phyloP scores from a whole-genome alignment of 768 basidiomycete genomes.

The Lactarius psammicola region DNA sequence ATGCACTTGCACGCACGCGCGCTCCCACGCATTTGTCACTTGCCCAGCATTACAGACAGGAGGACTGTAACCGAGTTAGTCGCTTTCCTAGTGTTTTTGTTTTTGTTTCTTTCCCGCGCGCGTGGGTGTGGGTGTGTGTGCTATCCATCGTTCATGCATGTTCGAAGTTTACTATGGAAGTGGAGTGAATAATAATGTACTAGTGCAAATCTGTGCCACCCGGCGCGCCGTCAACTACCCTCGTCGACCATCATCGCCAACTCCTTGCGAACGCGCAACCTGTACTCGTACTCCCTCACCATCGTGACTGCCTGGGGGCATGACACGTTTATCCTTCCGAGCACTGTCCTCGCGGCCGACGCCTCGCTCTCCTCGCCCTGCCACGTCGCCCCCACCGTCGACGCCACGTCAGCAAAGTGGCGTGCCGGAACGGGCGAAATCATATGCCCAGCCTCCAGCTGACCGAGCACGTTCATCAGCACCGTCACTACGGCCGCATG shows the following conservation, averaged over 20 bases:
- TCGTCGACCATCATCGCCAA: constrained; percentile 23
- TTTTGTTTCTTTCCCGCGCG: not conserved
- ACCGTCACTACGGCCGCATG: constrained; percentile 50
- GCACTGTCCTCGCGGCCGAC: not conserved
- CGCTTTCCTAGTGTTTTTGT: constrained; percentile 13
- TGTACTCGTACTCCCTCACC: constrained; percentile 50
- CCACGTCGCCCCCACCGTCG: constrained; percentile 16
- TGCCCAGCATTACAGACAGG: not conserved
- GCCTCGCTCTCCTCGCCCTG: constrained; percentile 17
- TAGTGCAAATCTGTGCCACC: constrained; percentile 8
- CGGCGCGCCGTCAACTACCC: not conserved
- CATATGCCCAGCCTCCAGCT: constrained; percentile 50
- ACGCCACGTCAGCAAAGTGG: constrained; percentile 31
- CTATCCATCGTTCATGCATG: not conserved
- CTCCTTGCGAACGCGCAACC: constrained; percentile 40
- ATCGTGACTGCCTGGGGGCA: constrained; percentile 44
- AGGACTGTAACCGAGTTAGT: constrained; percentile 5
- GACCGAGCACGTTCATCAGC: constrained; percentile 46
- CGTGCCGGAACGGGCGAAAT: constrained; percentile 42
- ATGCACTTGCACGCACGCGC: not conserved
- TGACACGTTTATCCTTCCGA: constrained; percentile 27
- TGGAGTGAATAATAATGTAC: constrained; percentile 30
- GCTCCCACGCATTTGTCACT: constrained; percentile 6
- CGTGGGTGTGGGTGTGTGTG: not conserved
- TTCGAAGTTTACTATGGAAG: not conserved